Evolutionary conservation across 1,284 basidiomycete species (phyloP).

Genomic region (Irpex sp.): DNA sequence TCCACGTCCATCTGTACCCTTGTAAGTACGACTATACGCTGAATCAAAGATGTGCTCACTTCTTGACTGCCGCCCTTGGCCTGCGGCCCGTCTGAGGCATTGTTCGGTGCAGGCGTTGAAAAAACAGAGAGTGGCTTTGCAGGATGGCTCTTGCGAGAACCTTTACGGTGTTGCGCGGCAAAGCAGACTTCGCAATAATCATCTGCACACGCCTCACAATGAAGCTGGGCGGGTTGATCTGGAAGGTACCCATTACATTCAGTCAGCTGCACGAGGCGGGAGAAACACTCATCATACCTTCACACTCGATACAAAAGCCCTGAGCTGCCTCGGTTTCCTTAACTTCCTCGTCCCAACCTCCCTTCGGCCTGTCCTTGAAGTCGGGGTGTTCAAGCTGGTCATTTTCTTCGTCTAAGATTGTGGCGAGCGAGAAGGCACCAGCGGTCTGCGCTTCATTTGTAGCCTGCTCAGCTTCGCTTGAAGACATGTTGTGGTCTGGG

Average conservation of each 20-base stretch:
- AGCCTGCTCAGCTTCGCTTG: slow-evolving; percentile 7
- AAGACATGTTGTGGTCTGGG: slow-evolving; percentile 12
- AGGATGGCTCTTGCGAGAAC: slow-evolving; percentile 60
- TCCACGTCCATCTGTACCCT: slow-evolving; percentile 42
- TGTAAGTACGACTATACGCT: not conserved
- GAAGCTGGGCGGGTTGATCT: slow-evolving; percentile 77
- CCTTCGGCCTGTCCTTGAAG: slow-evolving; percentile 30
- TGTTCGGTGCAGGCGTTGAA: slow-evolving; percentile 10
- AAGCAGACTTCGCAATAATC: slow-evolving; percentile 79
- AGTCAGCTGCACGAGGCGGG: not conserved
- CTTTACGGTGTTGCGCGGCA: slow-evolving; percentile 74
- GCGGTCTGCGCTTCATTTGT: slow-evolving; percentile 1
- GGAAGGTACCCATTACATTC: not conserved
- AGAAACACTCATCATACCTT: slow-evolving; percentile 46
- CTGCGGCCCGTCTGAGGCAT: too few relatives aligned
- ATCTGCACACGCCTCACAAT: slow-evolving; percentile 66
- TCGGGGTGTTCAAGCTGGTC: slow-evolving; percentile 52
- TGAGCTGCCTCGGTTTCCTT: slow-evolving; percentile 42
- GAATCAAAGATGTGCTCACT: slow-evolving; percentile 13
- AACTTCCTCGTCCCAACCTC: slow-evolving; percentile 64
- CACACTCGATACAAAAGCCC: slow-evolving; percentile 76
- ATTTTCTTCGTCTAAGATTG: slow-evolving; percentile 57
- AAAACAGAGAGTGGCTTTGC: slow-evolving; percentile 39
- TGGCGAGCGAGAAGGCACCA: slow-evolving; percentile 52
- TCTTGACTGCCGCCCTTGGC: slow-evolving; percentile 19